phyloP scores from a whole-genome alignment of 768 basidiomycete species.

The Lactarius hatsudake region DNA sequence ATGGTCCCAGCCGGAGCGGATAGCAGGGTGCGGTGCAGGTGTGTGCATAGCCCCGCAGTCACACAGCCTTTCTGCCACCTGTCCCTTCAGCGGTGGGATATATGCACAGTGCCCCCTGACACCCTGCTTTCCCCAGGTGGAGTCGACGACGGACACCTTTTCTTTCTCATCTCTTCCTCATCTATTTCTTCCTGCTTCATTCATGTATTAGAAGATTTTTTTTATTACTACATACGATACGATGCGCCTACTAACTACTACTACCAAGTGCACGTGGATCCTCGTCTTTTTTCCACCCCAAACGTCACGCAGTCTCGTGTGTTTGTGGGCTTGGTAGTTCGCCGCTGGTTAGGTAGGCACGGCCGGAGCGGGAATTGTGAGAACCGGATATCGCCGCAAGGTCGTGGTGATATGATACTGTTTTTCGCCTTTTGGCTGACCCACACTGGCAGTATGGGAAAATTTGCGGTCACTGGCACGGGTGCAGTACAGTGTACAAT shows the following conservation, averaged over 20 bases:
- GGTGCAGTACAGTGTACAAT: too few relatives aligned
- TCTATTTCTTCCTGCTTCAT: not conserved
- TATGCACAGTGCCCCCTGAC: not conserved
- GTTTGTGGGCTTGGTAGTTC: not conserved
- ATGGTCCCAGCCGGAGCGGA: slow-evolving; percentile 4
- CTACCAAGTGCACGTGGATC: not conserved
- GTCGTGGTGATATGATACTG: not conserved
- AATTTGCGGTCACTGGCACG: not conserved
- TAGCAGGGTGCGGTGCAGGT: slow-evolving; percentile 1
- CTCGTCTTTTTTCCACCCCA: not conserved
- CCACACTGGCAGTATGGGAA: not conserved
- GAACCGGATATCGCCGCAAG: not conserved
- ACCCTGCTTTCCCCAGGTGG: not conserved
- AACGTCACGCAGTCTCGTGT: not conserved
- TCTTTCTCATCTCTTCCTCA: not conserved
- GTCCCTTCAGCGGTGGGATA: not conserved
- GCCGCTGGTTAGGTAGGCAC: not conserved
- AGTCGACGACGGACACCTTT: not conserved
- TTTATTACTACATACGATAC: not conserved
- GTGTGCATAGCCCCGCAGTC: not conserved
- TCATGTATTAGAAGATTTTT: not conserved
- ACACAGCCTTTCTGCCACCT: not conserved
- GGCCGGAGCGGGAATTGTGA: not conserved
- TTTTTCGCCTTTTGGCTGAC: too few relatives aligned
- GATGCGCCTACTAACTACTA: not conserved